phyloP scores from a whole-genome alignment of 176 grass and related monocot species.

The Raddia distichophylla region DNA sequence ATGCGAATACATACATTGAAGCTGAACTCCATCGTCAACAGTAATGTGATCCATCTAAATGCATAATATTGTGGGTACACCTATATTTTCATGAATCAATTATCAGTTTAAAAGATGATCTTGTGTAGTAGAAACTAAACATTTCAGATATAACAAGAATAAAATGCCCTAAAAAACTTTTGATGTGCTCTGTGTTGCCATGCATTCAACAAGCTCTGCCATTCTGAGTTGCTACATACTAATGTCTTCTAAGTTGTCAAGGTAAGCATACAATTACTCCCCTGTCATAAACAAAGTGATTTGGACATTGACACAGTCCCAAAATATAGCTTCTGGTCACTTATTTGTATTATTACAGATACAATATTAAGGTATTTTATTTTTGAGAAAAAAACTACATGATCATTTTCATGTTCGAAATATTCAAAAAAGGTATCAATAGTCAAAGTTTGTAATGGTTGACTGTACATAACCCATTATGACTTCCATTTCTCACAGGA shows the following conservation, averaged over 20 bases:
- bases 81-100: conserved; percentile 47
- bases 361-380: too few species aligned
- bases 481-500: too few species aligned
- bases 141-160: neutral
- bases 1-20: conserved; percentile 73
- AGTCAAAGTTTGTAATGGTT: too few species aligned
- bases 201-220: neutral
- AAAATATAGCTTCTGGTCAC: too few species aligned
- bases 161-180: neutral
- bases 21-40: conserved; percentile 89
- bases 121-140: neutral
- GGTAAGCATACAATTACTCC: neutral
- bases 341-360: too few species aligned
- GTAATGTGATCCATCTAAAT: conserved; percentile 94
- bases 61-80: conserved; percentile 93
- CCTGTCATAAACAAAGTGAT: too few species aligned
- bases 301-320: too few species aligned
- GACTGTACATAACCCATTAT: too few species aligned
- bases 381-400: too few species aligned
- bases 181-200: neutral
- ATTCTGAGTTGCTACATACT: conserved; percentile 4
- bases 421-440: too few species aligned
- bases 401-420: too few species aligned
- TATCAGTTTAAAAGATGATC: neutral
- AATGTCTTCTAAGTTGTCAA: neutral